Conservation (phyloP, 441 rosid genomes). For the Corymbia calophylla region DNA sequence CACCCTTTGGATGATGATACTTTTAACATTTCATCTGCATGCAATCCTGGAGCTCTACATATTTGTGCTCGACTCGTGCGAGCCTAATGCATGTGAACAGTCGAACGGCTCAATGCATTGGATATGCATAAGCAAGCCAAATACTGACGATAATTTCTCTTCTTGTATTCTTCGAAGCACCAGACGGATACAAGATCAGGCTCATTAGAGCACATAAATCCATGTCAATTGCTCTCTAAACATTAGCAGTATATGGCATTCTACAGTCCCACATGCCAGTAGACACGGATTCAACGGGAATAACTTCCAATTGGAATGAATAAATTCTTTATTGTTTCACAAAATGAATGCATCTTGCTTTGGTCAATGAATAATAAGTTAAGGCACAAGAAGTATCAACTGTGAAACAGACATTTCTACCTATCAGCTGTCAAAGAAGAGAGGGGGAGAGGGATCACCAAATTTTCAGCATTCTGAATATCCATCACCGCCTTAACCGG, state of each 20-base stretch:
- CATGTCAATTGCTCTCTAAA: neutral
- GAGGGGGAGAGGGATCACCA: neutral
- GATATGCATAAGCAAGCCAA: neutral
- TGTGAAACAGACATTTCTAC: neutral
- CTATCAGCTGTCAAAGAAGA: neutral
- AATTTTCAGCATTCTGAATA: constrained; percentile 12
- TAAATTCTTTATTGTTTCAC: neutral
- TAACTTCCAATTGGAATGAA: neutral
- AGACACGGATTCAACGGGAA: neutral
- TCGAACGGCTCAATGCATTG: neutral
- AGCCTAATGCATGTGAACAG: neutral
- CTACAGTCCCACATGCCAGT: neutral
- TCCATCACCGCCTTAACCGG: constrained; percentile 70
- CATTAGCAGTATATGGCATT: neutral
- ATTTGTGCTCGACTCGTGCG: neutral
- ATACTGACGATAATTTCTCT: neutral
- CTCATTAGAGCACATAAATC: neutral
- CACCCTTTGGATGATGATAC: neutral
- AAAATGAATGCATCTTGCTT: neutral
- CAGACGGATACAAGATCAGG: neutral
- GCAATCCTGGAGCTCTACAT: neutral
- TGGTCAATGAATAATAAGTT: neutral
- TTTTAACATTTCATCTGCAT: neutral
- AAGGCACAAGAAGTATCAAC: neutral
- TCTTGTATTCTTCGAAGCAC: neutral